Conservation (phyloP, 768 basidiomycete species). For the Kwoniella sp. region DNA sequence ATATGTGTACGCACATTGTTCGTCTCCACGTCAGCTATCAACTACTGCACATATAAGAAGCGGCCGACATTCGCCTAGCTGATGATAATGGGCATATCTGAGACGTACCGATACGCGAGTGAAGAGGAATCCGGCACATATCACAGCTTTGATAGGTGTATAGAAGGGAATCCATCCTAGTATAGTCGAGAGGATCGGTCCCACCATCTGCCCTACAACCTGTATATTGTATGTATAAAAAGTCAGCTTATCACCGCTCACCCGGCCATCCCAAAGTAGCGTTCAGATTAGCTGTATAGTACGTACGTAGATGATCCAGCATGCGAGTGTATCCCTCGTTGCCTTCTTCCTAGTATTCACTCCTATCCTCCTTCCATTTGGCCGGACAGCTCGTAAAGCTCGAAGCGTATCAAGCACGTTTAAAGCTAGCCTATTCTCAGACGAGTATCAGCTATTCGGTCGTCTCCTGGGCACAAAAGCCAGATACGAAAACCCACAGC, state of each 20-base stretch:
- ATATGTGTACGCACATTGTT: constrained; percentile 7
- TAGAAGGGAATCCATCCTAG: constrained; percentile 48
- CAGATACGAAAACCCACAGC: too few relatives aligned
- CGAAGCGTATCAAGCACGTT: constrained; percentile 41
- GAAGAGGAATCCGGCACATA: constrained; percentile 25
- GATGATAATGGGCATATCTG: too few relatives aligned
- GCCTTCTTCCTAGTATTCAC: constrained; percentile 31
- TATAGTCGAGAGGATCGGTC: constrained; percentile 8
- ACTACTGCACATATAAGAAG: too few relatives aligned
- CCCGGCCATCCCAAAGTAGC: neutral
- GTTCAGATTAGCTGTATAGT: constrained; percentile 2
- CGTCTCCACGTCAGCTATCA: too few relatives aligned
- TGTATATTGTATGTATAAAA: neutral
- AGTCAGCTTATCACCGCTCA: neutral
- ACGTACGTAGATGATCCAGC: constrained; percentile 45
- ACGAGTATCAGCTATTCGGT: too few relatives aligned
- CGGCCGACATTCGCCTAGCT: too few relatives aligned
- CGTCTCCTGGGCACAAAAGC: too few relatives aligned
- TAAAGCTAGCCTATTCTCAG: constrained; percentile 24
- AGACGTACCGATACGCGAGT: constrained; percentile 19
- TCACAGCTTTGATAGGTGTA: constrained; percentile 21
- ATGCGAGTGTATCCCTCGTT: constrained; percentile 31
- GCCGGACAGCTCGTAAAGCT: constrained; percentile 29
- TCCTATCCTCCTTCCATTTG: constrained; percentile 42
- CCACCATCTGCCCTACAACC: constrained; percentile 9